phyloP scores from a whole-genome alignment of 345 rosid genomes.

The Garcia nutans region DNA sequence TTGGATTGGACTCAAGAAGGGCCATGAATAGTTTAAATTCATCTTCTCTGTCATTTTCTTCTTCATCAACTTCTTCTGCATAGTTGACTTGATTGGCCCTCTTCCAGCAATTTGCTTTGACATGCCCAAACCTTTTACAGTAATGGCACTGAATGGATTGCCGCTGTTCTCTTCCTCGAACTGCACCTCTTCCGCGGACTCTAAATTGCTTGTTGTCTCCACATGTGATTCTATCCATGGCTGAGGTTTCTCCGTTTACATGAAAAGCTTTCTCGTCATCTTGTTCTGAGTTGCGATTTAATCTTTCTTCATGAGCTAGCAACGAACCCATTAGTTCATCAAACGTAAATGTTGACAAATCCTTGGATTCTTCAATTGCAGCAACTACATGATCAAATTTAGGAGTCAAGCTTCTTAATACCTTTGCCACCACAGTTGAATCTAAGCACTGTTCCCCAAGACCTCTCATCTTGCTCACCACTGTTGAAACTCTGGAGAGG shows the following conservation, averaged over 20 bases:
- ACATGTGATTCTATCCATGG: neutral
- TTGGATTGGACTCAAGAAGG: too few species aligned
- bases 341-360: neutral
- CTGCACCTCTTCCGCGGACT: neutral
- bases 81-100: neutral
- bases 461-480: too few species aligned
- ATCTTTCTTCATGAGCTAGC: neutral
- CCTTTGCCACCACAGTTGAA: too few species aligned
- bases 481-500: neutral
- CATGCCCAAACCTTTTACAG: neutral
- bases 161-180: neutral
- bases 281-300: neutral
- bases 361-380: neutral
- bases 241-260: neutral
- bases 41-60: too few species aligned
- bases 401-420: neutral
- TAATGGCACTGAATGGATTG: neutral
- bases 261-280: neutral
- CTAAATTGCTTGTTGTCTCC: neutral
- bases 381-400: conserved; percentile 5
- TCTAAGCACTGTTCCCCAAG: too few species aligned
- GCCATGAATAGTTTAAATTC: neutral
- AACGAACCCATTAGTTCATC: conserved; percentile 1
- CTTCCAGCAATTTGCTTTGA: neutral
- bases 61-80: neutral